Conservation (phyloP, 208 protist genomes). For the Phytomonas francai region DNA sequence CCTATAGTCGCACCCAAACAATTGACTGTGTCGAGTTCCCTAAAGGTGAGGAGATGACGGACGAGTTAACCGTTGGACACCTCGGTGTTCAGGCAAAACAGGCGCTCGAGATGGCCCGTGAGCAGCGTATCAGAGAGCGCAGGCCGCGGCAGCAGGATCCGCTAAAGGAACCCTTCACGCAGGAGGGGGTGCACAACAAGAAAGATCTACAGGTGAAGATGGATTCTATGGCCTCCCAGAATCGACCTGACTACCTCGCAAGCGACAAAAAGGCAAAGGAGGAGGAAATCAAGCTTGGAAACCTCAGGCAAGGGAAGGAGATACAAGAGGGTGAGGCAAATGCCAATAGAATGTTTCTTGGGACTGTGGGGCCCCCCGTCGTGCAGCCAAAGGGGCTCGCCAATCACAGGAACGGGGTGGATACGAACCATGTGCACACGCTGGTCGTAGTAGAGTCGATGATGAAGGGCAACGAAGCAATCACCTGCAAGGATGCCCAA, state of each 20-base stretch:
- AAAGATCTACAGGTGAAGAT: constrained; percentile 24
- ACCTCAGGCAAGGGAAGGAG: constrained; percentile 20
- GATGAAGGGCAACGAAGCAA: constrained; percentile 20
- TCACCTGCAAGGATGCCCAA: constrained; percentile 21
- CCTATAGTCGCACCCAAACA: constrained; percentile 32
- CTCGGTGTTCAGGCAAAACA: constrained; percentile 1
- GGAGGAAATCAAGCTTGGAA: constrained; percentile 35
- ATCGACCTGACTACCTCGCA: constrained; percentile 19
- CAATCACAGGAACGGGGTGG: neutral
- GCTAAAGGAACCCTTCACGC: constrained; percentile 23
- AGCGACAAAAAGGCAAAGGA: constrained; percentile 27
- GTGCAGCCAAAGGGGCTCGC: neutral
- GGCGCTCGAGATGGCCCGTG: constrained; percentile 3
- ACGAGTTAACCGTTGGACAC: constrained; percentile 19
- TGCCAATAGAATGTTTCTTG: neutral
- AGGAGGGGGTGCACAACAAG: constrained; percentile 24
- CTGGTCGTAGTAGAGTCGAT: constrained; percentile 58
- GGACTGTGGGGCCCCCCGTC: constrained; percentile 5
- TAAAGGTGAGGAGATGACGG: constrained; percentile 47
- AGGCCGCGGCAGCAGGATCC: constrained; percentile 16
- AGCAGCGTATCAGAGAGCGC: constrained; percentile 16
- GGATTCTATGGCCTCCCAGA: constrained; percentile 29
- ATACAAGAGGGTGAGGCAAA: constrained; percentile 10
- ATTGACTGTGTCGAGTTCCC: constrained; percentile 59
- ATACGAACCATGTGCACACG: constrained; percentile 46